These are phyloP conservation scores for Torulaspora pretoriensis DNA, from an alignment of 1,139 yeast genomes.

Conservation along the genomic window DNA sequence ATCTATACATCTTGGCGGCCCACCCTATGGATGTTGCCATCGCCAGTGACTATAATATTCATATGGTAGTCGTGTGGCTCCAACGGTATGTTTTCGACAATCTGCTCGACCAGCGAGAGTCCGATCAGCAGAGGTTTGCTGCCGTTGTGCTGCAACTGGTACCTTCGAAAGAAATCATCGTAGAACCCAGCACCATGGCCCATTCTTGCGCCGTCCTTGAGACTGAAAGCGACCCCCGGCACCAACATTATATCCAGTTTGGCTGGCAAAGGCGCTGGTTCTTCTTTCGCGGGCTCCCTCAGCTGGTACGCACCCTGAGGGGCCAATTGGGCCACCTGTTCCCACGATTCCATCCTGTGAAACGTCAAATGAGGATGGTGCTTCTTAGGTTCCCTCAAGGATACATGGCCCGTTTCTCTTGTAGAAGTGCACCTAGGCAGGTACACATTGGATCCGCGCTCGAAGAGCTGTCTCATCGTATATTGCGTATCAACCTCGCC, in stretches of 20 bases:
- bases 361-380: constrained; percentile 51
- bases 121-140: constrained; percentile 45
- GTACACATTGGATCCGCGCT: constrained; percentile 19
- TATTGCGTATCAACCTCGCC: constrained; percentile 32
- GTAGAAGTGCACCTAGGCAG: constrained; percentile 35
- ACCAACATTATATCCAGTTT: constrained; percentile 63
- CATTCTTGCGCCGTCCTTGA: constrained; percentile 47
- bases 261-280: constrained; percentile 28
- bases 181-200: constrained; percentile 96
- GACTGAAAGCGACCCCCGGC: constrained; percentile 82
- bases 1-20: constrained; percentile 9
- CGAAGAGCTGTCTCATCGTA: constrained; percentile 23
- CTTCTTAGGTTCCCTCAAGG: constrained; percentile 16
- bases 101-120: constrained; percentile 48
- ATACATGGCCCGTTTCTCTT: constrained; percentile 23
- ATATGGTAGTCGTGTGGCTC: constrained; percentile 69
- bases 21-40: constrained; percentile 28
- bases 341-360: constrained; percentile 44
- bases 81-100: constrained; percentile 57
- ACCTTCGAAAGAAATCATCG: constrained; percentile 64
- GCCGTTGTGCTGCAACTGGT: constrained; percentile 37
- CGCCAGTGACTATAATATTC: constrained; percentile 54
- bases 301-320: constrained; percentile 70
- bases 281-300: constrained; percentile 54
- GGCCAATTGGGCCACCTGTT: constrained; percentile 44